Evolutionary conservation across 1,284 basidiomycete genomes (phyloP).

Genomic region (Heterobasidion parviporum): DNA sequence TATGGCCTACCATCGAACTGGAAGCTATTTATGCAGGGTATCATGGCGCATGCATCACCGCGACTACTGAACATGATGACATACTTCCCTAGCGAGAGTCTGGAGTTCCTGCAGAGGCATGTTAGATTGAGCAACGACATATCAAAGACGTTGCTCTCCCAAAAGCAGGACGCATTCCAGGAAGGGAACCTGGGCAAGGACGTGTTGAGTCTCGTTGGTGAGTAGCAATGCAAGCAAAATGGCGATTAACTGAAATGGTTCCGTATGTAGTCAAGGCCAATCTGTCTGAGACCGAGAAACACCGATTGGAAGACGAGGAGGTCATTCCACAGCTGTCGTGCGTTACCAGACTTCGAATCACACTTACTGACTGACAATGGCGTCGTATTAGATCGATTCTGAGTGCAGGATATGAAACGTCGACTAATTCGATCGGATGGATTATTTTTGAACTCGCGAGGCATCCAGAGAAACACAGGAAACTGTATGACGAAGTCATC

Average conservation of each 20-base stretch:
- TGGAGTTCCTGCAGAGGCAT: conserved; percentile 26
- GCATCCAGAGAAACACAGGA: conserved; percentile 27
- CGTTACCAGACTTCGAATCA: not conserved
- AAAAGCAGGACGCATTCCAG: conserved; percentile 16
- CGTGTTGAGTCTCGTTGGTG: conserved; percentile 35
- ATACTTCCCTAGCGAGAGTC: conserved; percentile 25
- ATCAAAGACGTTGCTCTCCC: conserved; percentile 28
- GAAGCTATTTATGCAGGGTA: conserved; percentile 20
- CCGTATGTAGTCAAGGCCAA: conserved; percentile 41
- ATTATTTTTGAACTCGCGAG: conserved; percentile 32
- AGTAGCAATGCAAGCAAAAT: conserved; percentile 1
- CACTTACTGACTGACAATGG: not conserved
- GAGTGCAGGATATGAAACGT: conserved; percentile 46
- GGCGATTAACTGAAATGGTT: not conserved
- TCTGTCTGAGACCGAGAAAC: conserved; percentile 32
- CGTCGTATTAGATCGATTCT: conserved; percentile 26
- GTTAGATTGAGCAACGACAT: conserved; percentile 29
- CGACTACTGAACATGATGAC: conserved; percentile 29
- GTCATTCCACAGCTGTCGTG: conserved; percentile 47
- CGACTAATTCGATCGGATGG: conserved; percentile 34
- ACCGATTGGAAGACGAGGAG: conserved; percentile 40
- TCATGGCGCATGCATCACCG: conserved; percentile 17
- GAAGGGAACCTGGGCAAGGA: conserved; percentile 25
- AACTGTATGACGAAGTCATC: conserved; percentile 32
- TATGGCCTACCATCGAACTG: conserved; percentile 9